Percentiles rank a stretch among this genome's conserved stretches.
Evolutionary conservation across 495 filamentous ascomycete species (phyloP).

Genomic region (Thermothielavioides terrestris): DNA sequence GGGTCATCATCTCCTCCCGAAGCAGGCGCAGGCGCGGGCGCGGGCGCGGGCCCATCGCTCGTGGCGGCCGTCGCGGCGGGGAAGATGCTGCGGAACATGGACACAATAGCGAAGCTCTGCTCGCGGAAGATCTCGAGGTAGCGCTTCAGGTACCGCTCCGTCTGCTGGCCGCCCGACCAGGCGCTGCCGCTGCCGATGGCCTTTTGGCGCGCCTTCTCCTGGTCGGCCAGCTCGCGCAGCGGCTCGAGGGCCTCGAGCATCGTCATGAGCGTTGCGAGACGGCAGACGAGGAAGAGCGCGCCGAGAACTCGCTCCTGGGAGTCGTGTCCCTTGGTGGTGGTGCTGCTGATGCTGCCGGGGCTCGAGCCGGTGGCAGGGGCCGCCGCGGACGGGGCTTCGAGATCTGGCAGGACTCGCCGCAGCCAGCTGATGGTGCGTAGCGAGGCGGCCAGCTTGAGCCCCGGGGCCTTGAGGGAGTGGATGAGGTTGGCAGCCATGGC

Average conservation of each 20-base stretch:
- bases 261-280: conserved; percentile 66
- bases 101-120: conserved; percentile 91
- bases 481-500: conserved; percentile 84
- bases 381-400: conserved; percentile 34
- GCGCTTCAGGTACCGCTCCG: conserved; percentile 85
- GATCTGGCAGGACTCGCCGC: conserved; percentile 73
- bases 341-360: conserved; percentile 18
- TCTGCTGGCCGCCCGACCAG: conserved; percentile 80
- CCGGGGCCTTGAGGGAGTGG: conserved; percentile 60
- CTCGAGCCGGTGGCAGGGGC: not conserved
- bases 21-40: not conserved
- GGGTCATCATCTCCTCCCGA: conserved; percentile 38
- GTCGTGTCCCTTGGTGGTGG: conserved; percentile 34
- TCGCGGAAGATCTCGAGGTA: conserved; percentile 98
- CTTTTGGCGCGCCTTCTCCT: conserved; percentile 54
- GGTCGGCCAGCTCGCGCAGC: conserved; percentile 78
- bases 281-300: conserved; percentile 78
- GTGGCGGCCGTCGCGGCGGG: conserved; percentile 34
- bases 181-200: conserved; percentile 26
- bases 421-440: conserved; percentile 92
- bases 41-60: not conserved
- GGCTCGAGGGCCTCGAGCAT: conserved; percentile 83
- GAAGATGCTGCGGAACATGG: conserved; percentile 87
- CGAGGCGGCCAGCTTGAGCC: conserved; percentile 80
- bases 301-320: conserved; percentile 59